These are phyloP conservation scores for Candida stauntonica DNA, from an alignment of 805 yeast species.

Conservation along the genomic window DNA sequence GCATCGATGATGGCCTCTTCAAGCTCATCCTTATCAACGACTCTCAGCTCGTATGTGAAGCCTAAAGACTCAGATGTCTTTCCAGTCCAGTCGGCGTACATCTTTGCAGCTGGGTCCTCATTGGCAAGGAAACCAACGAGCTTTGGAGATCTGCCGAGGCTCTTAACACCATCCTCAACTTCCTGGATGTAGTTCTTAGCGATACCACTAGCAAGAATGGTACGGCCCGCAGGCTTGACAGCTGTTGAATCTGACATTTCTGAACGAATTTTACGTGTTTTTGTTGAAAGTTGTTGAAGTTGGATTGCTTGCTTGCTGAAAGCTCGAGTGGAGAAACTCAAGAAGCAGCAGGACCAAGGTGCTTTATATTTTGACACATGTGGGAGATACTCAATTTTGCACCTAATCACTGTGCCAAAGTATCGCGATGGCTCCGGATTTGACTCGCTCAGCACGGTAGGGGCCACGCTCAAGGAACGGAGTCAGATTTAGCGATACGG, in stretches of 20 bases:
- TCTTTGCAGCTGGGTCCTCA: constrained; percentile 88
- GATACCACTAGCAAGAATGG: constrained; percentile 81
- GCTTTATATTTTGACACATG: constrained; percentile 6
- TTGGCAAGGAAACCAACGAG: constrained; percentile 92
- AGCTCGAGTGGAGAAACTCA: no score
- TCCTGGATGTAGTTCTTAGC: constrained; percentile 81
- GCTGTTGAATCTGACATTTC: constrained; percentile 25
- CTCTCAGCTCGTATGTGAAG: constrained; percentile 73
- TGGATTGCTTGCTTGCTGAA: no score
- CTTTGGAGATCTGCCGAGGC: constrained; percentile 57
- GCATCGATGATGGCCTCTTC: constrained; percentile 83
- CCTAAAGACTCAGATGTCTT: constrained; percentile 87
- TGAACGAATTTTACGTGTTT: no score
- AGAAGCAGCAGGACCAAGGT: no score
- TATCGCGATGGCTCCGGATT: not conserved
- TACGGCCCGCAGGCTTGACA: constrained; percentile 51
- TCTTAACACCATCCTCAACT: constrained; percentile 51
- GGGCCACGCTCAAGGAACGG: not conserved
- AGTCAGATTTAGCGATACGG: not conserved
- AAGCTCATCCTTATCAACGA: constrained; percentile 69
- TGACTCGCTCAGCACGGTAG: constrained; percentile 4
- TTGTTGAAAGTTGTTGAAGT: no score
- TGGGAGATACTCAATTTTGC: constrained; percentile 9
- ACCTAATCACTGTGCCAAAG: constrained; percentile 6
- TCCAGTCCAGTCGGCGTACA: constrained; percentile 95